These are phyloP conservation scores for Vitis hybrid DNA, from an alignment of 177 flowering plant species.

Conservation along the genomic window DNA sequence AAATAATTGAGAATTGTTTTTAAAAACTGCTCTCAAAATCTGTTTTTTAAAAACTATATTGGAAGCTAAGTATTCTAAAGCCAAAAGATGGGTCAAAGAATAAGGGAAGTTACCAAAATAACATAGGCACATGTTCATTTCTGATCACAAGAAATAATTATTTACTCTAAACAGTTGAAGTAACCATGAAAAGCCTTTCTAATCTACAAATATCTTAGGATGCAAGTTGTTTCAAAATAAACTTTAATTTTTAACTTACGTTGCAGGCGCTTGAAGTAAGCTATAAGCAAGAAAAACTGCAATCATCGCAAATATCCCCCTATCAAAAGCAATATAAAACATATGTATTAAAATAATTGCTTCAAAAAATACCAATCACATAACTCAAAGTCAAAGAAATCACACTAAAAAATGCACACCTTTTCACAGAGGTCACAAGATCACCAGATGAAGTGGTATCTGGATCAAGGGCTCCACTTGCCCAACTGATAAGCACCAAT, in stretches of 20 bases:
- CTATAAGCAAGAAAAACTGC: conserved; percentile 93
- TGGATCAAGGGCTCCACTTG: conserved; percentile 93
- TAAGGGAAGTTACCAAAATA: too few species aligned
- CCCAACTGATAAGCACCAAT: conserved; percentile 61
- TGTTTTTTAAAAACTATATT: too few species aligned
- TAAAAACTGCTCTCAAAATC: too few species aligned
- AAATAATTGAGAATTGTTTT: too few species aligned
- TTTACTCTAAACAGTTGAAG: too few species aligned
- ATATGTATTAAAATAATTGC: too few species aligned
- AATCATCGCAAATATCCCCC: conserved; percentile 98
- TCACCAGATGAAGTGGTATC: conserved; percentile 56
- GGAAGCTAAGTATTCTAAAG: too few species aligned
- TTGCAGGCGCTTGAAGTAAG: conserved; percentile 96
- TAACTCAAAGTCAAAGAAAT: background rate
- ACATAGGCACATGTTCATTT: too few species aligned
- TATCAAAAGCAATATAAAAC: conserved; percentile 21
- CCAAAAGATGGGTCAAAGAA: too few species aligned
- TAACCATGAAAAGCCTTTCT: too few species aligned
- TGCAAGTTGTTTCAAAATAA: background rate
- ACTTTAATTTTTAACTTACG: conserved; percentile 58
- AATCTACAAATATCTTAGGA: too few species aligned
- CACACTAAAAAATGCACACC: conserved; percentile 36
- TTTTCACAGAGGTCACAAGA: conserved; percentile 76
- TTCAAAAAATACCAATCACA: background rate
- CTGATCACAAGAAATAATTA: too few species aligned